A percentile compares a stretch with the other conserved stretches of the same genome.
phyloP scores from a whole-genome alignment of 805 yeast genomes.

The Myxozyma sirexii region DNA sequence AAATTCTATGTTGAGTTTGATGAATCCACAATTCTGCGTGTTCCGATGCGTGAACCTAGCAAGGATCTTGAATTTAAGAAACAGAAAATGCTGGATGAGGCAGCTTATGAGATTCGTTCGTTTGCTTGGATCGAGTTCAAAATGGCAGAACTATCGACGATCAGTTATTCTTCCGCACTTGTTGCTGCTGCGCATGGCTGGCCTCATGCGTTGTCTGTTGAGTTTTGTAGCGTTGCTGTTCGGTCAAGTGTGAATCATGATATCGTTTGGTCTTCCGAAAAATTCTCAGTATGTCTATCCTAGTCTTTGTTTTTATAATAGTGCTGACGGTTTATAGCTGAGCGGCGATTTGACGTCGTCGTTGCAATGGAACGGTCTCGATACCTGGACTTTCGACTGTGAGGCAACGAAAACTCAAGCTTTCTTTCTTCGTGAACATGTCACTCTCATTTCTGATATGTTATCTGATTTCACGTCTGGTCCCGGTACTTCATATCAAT shows the following conservation, averaged over 20 bases:
- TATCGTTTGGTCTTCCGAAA: conserved; percentile 63
- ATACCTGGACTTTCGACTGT: conserved; percentile 66
- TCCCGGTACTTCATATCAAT: conserved; percentile 63
- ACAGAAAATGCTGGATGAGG: conserved; percentile 39
- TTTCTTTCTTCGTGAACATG: conserved; percentile 80
- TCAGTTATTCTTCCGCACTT: conserved; percentile 53
- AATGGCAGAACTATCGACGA: conserved; percentile 55
- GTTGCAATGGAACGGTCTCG: conserved; percentile 77
- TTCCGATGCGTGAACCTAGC: conserved; percentile 84
- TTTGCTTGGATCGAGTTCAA: conserved; percentile 92
- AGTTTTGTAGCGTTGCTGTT: conserved; percentile 60
- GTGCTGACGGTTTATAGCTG: too few relatives aligned
- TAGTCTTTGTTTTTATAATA: too few relatives aligned
- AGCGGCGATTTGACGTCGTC: conserved; percentile 69
- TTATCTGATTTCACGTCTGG: conserved; percentile 77
- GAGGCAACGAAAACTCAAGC: conserved; percentile 56
- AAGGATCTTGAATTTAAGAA: conserved; percentile 59
- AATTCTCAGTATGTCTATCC: conserved; percentile 30
- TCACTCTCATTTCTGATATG: conserved; percentile 70
- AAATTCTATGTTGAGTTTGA: conserved; percentile 56
- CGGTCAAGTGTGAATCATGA: conserved; percentile 90
- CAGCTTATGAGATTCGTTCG: conserved; percentile 54
- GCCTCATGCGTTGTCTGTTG: conserved; percentile 52
- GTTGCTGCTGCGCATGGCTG: conserved; percentile 61
- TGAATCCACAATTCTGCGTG: conserved; percentile 68